Base-by-base conservation (phyloP, 2,329 filamentous ascomycete genomes). In the Aphanoascus verrucosus region DNA sequence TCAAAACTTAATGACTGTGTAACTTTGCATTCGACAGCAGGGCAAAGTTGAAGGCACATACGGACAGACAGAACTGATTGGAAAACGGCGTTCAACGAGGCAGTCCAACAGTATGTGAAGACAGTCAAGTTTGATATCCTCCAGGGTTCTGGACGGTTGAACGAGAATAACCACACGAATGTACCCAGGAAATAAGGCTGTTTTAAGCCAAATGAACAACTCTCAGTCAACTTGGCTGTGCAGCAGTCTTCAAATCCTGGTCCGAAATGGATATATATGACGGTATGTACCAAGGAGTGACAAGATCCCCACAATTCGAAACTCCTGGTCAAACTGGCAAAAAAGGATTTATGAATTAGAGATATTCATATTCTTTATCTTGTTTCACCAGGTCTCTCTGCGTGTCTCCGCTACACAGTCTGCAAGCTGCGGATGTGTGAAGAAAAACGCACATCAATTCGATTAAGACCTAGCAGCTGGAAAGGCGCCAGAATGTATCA, bases 361-460 rank as follows among this genome's bases (percentile, higher is more conserved):
- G 54, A 60, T 61, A 62, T 57, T 53, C 58, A 56, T 47, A 40
- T 59, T 52, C 61, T 59, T 55, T 57, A 52, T 57, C 49, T 59
- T 57, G 60, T 61, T 59, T 60, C 65, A 65, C 62, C 58, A 63
- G 61, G 59, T 58, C 52, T 56, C 57, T 64, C 31, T 68, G 67
- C 65, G 66, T 47, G 60, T 19, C 61, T 57, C 67, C 67, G 67
- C 53, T 56, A 57, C 55, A 57, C 58, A 64, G 62, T 58, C 52
- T 59, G 60, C 58, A 51, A 60, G 59, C 60, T 56, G 56, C 43
- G 52, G 48, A 44, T 42, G 42, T 20, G 20, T 46, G 42, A 52
- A 46, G 42, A 52, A 52, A n/a, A 45, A 35, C 42, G 31, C 23
- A 53, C 44, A 49, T 34, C 9, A 49, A 53, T 23, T 37, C 9